Percentiles rank a stretch among this genome's conserved stretches.
phyloP scores from a whole-genome alignment of 1,284 basidiomycete genomes.

The Cutaneotrichosporon sp. region DNA sequence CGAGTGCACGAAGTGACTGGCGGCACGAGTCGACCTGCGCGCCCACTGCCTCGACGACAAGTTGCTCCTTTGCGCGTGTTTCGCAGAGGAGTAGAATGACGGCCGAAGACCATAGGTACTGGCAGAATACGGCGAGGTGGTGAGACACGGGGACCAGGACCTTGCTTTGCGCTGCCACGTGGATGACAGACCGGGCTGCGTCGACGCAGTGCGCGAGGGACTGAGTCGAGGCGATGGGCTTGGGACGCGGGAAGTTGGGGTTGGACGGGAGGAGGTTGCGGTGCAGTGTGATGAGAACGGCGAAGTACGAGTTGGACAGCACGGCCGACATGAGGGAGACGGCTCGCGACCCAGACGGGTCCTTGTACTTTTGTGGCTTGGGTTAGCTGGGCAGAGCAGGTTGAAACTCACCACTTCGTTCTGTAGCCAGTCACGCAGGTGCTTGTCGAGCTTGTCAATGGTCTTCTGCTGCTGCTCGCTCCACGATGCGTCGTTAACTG shows the following conservation, averaged over 20 bases:
- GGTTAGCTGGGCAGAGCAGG: not conserved
- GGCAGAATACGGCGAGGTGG: conserved; percentile 84
- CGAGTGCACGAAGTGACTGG: conserved; percentile 68
- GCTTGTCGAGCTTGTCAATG: conserved; percentile 69
- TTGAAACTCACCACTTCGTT: conserved; percentile 48
- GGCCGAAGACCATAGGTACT: conserved; percentile 82
- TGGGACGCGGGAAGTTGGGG: conserved; percentile 40
- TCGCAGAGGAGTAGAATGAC: conserved; percentile 81
- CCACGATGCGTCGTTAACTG: conserved; percentile 59
- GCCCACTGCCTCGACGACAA: conserved; percentile 66
- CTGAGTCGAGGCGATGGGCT: conserved; percentile 41
- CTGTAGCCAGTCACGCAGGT: conserved; percentile 74
- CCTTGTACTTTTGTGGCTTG: conserved; percentile 62
- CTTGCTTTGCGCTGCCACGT: conserved; percentile 75
- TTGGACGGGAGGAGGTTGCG: conserved; percentile 65
- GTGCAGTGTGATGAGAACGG: conserved; percentile 77
- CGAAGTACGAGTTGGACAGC: conserved; percentile 82
- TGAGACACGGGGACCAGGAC: conserved; percentile 79
- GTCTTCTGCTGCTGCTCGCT: conserved; percentile 64
- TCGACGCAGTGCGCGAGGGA: conserved; percentile 43
- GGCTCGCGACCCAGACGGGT: conserved; percentile 31
- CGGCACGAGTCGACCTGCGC: conserved; percentile 73
- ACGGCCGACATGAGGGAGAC: conserved; percentile 66
- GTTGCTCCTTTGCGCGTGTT: conserved; percentile 68
- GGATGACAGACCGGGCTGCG: conserved; percentile 54